These are phyloP conservation scores for Myxozyma sirexii DNA, from an alignment of 805 yeast species.

Conservation along the genomic window DNA sequence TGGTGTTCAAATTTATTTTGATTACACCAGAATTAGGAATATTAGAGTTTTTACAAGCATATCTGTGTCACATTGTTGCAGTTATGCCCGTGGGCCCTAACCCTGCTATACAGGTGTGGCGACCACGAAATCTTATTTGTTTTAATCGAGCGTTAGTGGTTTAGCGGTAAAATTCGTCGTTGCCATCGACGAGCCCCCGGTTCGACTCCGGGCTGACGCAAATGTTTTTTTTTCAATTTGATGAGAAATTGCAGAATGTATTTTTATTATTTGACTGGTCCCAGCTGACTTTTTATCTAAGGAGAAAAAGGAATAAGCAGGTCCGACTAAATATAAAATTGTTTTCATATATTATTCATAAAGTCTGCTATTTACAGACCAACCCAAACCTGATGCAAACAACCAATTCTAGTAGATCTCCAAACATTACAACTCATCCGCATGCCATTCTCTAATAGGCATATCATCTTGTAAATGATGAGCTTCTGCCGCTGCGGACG, in stretches of 20 bases:
- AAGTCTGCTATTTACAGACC: not conserved
- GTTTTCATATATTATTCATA: not conserved
- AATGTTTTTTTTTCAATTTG: not conserved
- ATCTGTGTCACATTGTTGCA: not conserved
- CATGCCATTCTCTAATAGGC: not conserved
- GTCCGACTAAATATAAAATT: too few species aligned
- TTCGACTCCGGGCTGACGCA: slow-evolving; percentile 59
- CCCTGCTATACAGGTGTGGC: not conserved
- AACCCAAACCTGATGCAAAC: not conserved
- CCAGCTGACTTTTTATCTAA: not conserved
- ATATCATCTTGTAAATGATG: not conserved
- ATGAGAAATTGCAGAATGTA: not conserved
- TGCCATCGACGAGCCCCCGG: slow-evolving; percentile 60
- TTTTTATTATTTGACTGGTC: too few species aligned
- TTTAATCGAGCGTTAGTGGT: slow-evolving; percentile 48
- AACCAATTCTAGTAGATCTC: not conserved
- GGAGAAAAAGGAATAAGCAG: too few species aligned
- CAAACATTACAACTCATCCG: slow-evolving; percentile 13
- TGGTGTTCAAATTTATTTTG: not conserved
- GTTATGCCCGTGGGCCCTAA: not conserved
- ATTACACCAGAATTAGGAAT: not conserved
- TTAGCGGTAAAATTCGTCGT: slow-evolving; percentile 57
- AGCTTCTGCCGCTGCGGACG: not conserved
- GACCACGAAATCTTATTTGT: not conserved
- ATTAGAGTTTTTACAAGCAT: too few species aligned